These are phyloP conservation scores for Miamiensis avidus DNA, from an alignment of 169 alveolate genomes.

Conservation along the genomic window DNA sequence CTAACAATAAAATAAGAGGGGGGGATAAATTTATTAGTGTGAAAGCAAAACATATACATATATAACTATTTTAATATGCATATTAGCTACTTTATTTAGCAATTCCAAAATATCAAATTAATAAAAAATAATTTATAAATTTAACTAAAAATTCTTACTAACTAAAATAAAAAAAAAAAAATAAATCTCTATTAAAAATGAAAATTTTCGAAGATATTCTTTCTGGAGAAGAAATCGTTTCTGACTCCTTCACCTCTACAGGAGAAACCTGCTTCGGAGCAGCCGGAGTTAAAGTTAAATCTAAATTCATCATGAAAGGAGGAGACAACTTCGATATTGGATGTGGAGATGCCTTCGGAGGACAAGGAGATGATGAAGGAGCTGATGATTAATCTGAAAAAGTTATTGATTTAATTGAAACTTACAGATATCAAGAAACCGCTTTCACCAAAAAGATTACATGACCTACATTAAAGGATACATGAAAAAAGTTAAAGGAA, in stretches of 20 bases:
- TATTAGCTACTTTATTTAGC: no score
- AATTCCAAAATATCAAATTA: no score
- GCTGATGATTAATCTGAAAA: constrained; percentile 39
- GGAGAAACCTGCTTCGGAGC: constrained; percentile 21
- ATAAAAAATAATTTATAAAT: no score
- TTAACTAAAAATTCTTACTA: no score
- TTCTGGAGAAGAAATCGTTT: constrained; percentile 43
- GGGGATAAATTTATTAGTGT: no score
- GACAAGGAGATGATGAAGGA: constrained; percentile 42
- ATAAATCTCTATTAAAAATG: constrained; percentile 16
- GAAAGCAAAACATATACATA: no score
- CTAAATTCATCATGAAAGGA: constrained; percentile 26
- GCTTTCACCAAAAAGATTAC: constrained; percentile 91
- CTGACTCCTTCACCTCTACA: constrained; percentile 31
- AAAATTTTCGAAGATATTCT: constrained; percentile 32
- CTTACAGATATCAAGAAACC: constrained; percentile 90
- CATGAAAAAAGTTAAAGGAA: constrained; percentile 85
- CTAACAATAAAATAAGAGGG: no score
- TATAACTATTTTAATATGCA: no score
- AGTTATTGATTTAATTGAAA: constrained; percentile 91
- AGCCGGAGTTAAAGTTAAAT: constrained; percentile 36
- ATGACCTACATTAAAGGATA: constrained; percentile 89
- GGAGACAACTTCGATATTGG: constrained; percentile 51
- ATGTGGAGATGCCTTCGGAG: constrained; percentile 47
- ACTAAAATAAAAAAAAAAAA: constrained; percentile 12